Evolutionary conservation across 2,329 filamentous ascomycete genomes (phyloP), one percentile per base, ranked within the genome.

Genomic region (Stagonosporopsis tanaceti): DNA sequence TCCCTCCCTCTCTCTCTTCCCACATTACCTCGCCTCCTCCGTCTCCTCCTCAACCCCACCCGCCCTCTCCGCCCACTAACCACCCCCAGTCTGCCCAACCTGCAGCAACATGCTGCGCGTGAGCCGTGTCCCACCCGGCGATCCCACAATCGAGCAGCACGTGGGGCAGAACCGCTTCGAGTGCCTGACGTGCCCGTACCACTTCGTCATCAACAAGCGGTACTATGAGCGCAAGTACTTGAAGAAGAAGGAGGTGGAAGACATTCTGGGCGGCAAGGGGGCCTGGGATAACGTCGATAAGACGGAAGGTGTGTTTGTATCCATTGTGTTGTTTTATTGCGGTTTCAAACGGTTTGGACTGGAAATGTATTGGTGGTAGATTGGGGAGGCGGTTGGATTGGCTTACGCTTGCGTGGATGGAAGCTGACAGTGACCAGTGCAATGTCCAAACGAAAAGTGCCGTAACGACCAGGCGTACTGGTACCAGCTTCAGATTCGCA

Each of bases 401-500:
- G 27, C 9, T 28, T 28, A 11, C 6, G 27, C 6, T 7, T 25
- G 17, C 12, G 38, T 37, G 34, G 15, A 17, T 5, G 6, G 17
- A 38, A 14, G 44, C 55, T 58, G 22, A 58, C 45, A 6, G 2
- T 0, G 3, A 3, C 41, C 68, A 86, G 90, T 90, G 46, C 91
- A 95, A 84, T 99, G 95, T 77, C 87, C 91, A 25, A 88, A 88
- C 61, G 88, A 93, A 38, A 84, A 84, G 54, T 99, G 95, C 81
- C 84, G 91, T 71, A 92, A 92, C 62, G 84, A 87, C 59, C 87
- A 92, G 80, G 95, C 95, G 3, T 96, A 93, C 63, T 98, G 94
- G 81, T 96, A 93, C 82, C 92, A 97, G 82, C 88, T 98, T 68
- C 95, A 99, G 84, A 98, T 98, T 79, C 88, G 95, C 68, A 96